Evolutionary conservation across 495 filamentous ascomycete species (phyloP), one percentile per base, ranked within the genome.

Genomic region (Hyaloscypha finlandica): DNA sequence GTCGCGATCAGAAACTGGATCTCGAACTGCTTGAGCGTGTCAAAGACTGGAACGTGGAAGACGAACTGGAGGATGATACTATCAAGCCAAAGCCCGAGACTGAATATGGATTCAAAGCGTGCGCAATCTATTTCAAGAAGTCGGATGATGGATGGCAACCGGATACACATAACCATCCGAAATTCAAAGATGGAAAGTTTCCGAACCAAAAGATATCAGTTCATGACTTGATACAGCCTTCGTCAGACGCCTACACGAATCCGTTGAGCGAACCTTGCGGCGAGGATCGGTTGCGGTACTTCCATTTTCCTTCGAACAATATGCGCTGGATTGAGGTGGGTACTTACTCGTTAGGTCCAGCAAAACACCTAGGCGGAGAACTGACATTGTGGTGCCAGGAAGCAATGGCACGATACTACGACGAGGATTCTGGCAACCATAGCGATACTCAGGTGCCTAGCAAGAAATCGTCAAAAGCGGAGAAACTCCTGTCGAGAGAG

Each of bases 251-350:
- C 22, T 20, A 58, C 16, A 39, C 55, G 32, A 67, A 68, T 54
- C 55, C 61, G 6, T 33, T 69, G 2, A 52, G 14, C 16, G 55
- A 65, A 25, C 5, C 9, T 42, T 64, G 63, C 20, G 14, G 19
- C 20, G 56, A 53, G 5, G 58, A 60, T 45, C 25, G 37, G n/a
- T 14, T 70, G 16, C 69, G 69, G 3, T 68, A 71, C 55, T 68
- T 71, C 32, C 69, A 71, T 51, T 59, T 71, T 16, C 69, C 69
- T 12, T 33, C 65, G 4, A 71, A 71, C 45, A 71, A 68, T 60
- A 71, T 71, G 69, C 8, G 42, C 8, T 67, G 65, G 65, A 63
- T 67, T 61, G 65, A 67, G 58, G 69, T 70, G 33, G 25, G 42
- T 42, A 53, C 33, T 57, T 29, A 14, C 11, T 51, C 58, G 31